A percentile compares a stretch with the other conserved stretches of the same genome.
Evolutionary conservation across 2,329 filamentous ascomycete genomes (phyloP).

Genomic region (Talaromyces pinophilus): DNA sequence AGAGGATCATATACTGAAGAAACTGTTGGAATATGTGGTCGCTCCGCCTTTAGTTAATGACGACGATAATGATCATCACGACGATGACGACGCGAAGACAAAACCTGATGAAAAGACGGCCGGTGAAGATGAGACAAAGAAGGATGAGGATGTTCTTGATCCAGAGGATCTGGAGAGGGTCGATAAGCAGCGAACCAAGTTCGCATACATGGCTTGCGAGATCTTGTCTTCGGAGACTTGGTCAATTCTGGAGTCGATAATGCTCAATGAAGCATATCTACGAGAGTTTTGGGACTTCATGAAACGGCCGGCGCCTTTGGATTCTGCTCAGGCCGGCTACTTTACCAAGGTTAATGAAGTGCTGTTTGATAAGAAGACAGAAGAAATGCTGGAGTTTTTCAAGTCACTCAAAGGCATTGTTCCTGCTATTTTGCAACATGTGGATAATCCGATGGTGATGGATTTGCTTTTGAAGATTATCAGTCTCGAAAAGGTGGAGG

Average conservation of each 20-base stretch:
- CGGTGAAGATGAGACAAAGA: conserved; percentile 43
- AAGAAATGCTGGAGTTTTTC: conserved; percentile 91
- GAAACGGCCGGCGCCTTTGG: conserved; percentile 77
- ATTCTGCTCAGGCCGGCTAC: conserved; percentile 92
- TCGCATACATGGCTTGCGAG: conserved; percentile 90
- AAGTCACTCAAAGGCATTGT: conserved; percentile 81
- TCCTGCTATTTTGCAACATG: conserved; percentile 82
- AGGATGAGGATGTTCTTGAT: conserved; percentile 34
- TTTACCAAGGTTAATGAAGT: conserved; percentile 99
- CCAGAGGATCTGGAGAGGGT: conserved; percentile 64
- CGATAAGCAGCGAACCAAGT: conserved; percentile 89
- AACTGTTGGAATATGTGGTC: conserved; percentile 86
- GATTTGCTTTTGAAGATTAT: conserved; percentile 96
- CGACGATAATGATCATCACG: conserved; percentile 55
- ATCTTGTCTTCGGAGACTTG: conserved; percentile 93
- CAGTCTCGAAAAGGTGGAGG: conserved; percentile 88
- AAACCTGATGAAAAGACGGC: conserved; percentile 31
- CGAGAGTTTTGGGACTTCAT: conserved; percentile 90
- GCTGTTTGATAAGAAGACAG: conserved; percentile 96
- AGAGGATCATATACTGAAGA: conserved; percentile 80
- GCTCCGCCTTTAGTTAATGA: conserved; percentile 64
- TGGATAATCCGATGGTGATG: conserved; percentile 98
- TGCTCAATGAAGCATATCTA: conserved; percentile 78
- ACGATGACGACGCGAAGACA: conserved; percentile 50
- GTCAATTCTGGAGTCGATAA: conserved; percentile 90